phyloP scores from a whole-genome alignment of 768 basidiomycete species.

The Boletales sp. region DNA sequence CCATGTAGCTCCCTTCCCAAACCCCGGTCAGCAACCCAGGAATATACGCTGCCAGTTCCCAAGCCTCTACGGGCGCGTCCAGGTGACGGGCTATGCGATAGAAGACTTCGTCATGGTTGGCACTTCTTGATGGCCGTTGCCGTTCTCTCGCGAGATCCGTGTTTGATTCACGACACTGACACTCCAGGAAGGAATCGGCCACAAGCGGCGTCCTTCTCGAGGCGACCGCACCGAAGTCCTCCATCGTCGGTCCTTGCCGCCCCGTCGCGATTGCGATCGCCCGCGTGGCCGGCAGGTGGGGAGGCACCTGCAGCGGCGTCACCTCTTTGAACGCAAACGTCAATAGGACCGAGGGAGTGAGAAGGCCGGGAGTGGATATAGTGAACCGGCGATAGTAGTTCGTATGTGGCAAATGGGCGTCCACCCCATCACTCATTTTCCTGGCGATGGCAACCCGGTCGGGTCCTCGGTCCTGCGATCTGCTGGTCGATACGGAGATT shows the following conservation, averaged over 20 bases:
- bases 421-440: conserved; percentile 9
- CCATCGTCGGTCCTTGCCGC: conserved; percentile 49
- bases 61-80: conserved; percentile 14
- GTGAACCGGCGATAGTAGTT: conserved; percentile 20
- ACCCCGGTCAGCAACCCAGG: conserved; percentile 50
- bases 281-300: conserved; percentile 49
- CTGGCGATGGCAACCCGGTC: conserved; percentile 1
- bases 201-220: conserved; percentile 46
- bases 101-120: conserved; percentile 36
- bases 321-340: conserved; percentile 51
- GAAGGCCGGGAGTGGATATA: conserved; percentile 34
- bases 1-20: conserved; percentile 64
- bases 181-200: conserved; percentile 38
- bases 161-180: conserved; percentile 26
- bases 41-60: conserved; percentile 31
- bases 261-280: conserved; percentile 41
- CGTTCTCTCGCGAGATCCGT: conserved; percentile 30
- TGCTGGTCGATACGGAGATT: conserved; percentile 18
- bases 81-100: conserved; percentile 27
- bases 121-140: conserved; percentile 33
- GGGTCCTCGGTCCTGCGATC: conserved; percentile 21
- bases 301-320: conserved; percentile 40
- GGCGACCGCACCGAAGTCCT: conserved; percentile 46
- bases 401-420: conserved; percentile 9
- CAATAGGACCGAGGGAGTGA: conserved; percentile 47